Conservation (phyloP, 805 yeast genomes). For the Saccharomycopsis amapae region DNA sequence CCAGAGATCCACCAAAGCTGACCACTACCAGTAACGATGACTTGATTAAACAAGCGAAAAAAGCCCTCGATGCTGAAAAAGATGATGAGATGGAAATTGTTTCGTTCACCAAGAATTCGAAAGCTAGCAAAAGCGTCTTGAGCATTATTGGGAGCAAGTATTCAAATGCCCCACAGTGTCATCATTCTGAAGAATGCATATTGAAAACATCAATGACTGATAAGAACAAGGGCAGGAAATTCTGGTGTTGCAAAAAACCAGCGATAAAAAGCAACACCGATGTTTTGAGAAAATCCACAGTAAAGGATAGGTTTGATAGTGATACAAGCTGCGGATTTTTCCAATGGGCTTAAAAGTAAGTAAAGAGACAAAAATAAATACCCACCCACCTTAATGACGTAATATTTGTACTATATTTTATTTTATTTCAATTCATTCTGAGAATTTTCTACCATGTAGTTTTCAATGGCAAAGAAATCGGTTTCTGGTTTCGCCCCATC, state of each 20-base stretch:
- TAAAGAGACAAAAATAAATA: no score
- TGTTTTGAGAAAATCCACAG: constrained; percentile 15
- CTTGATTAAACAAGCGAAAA: constrained; percentile 3
- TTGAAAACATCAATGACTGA: constrained; percentile 39
- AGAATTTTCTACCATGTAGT: constrained; percentile 1
- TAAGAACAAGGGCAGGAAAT: constrained; percentile 41
- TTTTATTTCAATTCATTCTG: background rate
- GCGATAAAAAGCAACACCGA: constrained; percentile 10
- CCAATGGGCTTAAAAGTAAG: constrained; percentile 39
- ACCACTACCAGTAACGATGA: background rate
- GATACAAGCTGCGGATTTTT: constrained; percentile 45
- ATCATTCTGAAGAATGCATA: constrained; percentile 40
- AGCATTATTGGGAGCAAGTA: constrained; percentile 1
- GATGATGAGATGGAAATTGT: background rate
- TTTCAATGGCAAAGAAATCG: background rate
- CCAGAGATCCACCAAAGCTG: background rate
- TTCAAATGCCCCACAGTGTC: constrained; percentile 36
- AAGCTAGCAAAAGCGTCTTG: background rate
- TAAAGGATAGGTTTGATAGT: constrained; percentile 21
- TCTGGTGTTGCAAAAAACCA: constrained; percentile 45
- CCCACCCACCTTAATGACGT: no score
- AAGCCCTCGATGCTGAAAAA: background rate
- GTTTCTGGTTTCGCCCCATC: background rate
- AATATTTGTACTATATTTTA: no score
- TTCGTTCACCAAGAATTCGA: background rate